Evolutionary conservation across 805 yeast species (phyloP).

Genomic region (Citeromyces matritensis): DNA sequence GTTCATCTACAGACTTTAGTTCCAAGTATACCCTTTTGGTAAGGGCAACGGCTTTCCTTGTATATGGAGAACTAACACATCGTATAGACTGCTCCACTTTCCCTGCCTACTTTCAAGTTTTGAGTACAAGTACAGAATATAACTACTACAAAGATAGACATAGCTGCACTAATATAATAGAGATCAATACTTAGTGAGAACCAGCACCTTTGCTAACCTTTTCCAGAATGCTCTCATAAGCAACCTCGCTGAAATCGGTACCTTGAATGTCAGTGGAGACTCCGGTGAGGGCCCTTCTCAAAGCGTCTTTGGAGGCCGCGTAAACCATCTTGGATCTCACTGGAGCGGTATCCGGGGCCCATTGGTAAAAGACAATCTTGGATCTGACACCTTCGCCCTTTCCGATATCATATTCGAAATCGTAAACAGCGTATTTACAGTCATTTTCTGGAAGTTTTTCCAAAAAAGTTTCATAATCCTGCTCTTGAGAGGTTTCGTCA

Average conservation of each 20-base stretch:
- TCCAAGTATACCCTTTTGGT: no score
- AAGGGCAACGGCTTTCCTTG: no score
- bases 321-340: slow-evolving; percentile 94
- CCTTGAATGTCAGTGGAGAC: slow-evolving; percentile 92
- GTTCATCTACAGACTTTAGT: no score
- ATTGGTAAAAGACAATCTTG: slow-evolving; percentile 61
- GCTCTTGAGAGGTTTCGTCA: slow-evolving; percentile 62
- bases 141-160: no score
- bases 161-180: no score
- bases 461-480: slow-evolving; percentile 73
- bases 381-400: slow-evolving; percentile 85
- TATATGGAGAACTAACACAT: no score
- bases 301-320: slow-evolving; percentile 96
- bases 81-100: no score
- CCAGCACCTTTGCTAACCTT: slow-evolving; percentile 77
- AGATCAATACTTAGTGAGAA: slow-evolving; percentile 28
- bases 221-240: slow-evolving; percentile 85
- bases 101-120: no score
- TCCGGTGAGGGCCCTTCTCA: slow-evolving; percentile 95
- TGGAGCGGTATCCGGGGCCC: slow-evolving; percentile 98
- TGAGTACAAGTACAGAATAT: no score
- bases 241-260: slow-evolving; percentile 94
- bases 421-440: slow-evolving; percentile 93
- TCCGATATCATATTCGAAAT: slow-evolving; percentile 85
- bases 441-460: slow-evolving; percentile 89